phyloP scores from a whole-genome alignment of 2,329 filamentous ascomycete species.

The Sphaerulina musiva region DNA sequence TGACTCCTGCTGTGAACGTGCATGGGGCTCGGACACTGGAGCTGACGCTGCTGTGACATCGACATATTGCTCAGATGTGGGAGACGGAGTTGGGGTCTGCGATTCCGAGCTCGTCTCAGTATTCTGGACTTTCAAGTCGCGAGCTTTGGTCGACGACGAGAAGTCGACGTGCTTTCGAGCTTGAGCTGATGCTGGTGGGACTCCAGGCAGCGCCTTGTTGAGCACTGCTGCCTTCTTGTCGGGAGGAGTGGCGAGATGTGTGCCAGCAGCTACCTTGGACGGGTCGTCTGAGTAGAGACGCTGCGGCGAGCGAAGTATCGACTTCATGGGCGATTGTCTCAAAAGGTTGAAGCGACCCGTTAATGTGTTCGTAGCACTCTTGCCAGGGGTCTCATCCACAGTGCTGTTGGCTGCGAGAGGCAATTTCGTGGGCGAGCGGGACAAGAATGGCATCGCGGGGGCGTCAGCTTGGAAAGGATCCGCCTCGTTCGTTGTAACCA shows the following conservation, averaged over 20 bases:
- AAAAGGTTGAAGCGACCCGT: constrained; percentile 44
- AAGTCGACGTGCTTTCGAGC: constrained; percentile 79
- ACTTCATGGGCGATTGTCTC: constrained; percentile 51
- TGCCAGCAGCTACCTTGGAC: constrained; percentile 54
- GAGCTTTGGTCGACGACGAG: constrained; percentile 52
- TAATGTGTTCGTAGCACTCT: constrained; percentile 31
- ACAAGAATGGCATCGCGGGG: constrained; percentile 26
- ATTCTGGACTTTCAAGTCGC: constrained; percentile 28
- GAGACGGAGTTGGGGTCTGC: constrained; percentile 29
- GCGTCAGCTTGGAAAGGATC: constrained; percentile 16
- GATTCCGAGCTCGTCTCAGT: constrained; percentile 21
- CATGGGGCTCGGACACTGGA: constrained; percentile 1
- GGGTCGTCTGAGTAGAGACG: constrained; percentile 55
- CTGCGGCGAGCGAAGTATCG: constrained; percentile 56
- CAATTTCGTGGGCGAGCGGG: constrained; percentile 32
- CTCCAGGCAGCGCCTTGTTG: constrained; percentile 12
- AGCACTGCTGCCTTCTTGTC: constrained; percentile 18
- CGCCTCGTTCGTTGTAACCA: constrained; percentile 17
- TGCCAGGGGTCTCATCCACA: constrained; percentile 27
- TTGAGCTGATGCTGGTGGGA: constrained; percentile 38
- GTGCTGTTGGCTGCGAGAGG: constrained; percentile 8
- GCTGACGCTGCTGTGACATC: constrained; percentile 4
- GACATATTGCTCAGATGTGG: constrained; percentile 13
- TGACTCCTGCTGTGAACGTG: not conserved
- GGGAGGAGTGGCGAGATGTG: constrained; percentile 46